A percentile compares a stretch with the other conserved stretches of the same genome.
phyloP scores from a whole-genome alignment of 129 eudicot species.

The Glebionis coronaria region DNA sequence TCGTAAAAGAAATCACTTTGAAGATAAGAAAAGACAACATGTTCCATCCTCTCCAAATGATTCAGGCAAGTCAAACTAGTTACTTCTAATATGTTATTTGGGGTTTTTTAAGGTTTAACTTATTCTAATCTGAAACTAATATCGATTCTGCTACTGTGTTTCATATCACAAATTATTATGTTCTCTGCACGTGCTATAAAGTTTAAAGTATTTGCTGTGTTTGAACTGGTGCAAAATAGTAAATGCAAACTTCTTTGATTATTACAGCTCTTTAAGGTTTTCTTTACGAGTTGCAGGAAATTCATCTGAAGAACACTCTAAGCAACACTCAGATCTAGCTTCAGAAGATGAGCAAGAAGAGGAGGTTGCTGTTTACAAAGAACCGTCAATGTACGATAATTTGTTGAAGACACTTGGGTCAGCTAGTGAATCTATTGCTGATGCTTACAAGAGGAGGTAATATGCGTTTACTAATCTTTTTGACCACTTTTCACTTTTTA shows the following conservation, averaged over 20 bases:
- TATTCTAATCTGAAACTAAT: no score
- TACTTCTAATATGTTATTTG: neutral
- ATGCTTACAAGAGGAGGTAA: constrained; percentile 61
- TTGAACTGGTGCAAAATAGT: neutral
- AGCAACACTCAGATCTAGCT: constrained; percentile 36
- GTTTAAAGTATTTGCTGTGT: no score
- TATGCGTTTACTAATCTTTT: neutral
- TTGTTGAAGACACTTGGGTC: constrained; percentile 56
- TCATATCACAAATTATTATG: no score
- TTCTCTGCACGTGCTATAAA: no score
- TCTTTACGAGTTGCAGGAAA: constrained; percentile 24
- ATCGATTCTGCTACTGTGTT: no score
- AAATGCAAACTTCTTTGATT: neutral
- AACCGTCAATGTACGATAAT: constrained; percentile 60
- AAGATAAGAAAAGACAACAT: neutral
- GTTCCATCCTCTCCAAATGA: neutral
- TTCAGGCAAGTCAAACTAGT: neutral
- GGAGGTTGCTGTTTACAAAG: constrained; percentile 36
- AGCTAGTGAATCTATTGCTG: constrained; percentile 40
- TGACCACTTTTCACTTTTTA: neutral
- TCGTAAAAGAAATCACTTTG: neutral
- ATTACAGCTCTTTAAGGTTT: neutral
- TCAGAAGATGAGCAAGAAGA: constrained; percentile 54
- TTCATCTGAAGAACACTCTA: constrained; percentile 36
- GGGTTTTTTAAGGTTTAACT: neutral